Percentiles rank a stretch among this genome's conserved stretches.
Conservation (phyloP, 768 basidiomycete genomes). For the Russula abietina region DNA sequence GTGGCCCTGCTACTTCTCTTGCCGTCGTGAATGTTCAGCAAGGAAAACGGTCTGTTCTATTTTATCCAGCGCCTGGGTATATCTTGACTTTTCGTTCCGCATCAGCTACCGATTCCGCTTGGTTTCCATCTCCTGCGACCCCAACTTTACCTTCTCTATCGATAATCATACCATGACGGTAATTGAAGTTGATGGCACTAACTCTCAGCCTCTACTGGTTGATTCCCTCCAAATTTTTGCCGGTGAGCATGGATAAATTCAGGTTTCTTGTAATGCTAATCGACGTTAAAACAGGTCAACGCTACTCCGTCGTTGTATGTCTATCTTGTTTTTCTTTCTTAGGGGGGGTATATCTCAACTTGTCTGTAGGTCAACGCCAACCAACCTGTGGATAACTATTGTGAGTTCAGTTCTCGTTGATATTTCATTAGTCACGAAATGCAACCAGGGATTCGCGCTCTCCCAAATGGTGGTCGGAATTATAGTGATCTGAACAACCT, state of each 20-base stretch:
- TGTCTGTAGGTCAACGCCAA: not conserved
- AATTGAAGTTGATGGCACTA: conserved; percentile 29
- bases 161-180: conserved; percentile 38
- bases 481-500: conserved; percentile 1
- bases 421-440: conserved; percentile 15
- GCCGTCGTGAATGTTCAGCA: not conserved
- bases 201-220: conserved; percentile 35
- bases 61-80: not conserved
- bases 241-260: conserved; percentile 24
- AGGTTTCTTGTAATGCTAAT: not conserved
- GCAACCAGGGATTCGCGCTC: not conserved
- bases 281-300: not conserved
- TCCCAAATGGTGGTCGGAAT: not conserved
- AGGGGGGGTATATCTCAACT: not conserved
- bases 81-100: not conserved
- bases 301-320: not conserved
- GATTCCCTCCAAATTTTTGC: conserved; percentile 42
- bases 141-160: conserved; percentile 35
- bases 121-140: conserved; percentile 43
- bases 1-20: not conserved
- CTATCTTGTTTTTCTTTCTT: not conserved
- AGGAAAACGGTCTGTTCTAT: conserved; percentile 19
- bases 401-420: not conserved
- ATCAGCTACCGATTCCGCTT: conserved; percentile 24
- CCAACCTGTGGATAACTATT: not conserved